Evolutionary conservation across 345 rosid genomes (phyloP).

Genomic region (Pistacia atlantica): DNA sequence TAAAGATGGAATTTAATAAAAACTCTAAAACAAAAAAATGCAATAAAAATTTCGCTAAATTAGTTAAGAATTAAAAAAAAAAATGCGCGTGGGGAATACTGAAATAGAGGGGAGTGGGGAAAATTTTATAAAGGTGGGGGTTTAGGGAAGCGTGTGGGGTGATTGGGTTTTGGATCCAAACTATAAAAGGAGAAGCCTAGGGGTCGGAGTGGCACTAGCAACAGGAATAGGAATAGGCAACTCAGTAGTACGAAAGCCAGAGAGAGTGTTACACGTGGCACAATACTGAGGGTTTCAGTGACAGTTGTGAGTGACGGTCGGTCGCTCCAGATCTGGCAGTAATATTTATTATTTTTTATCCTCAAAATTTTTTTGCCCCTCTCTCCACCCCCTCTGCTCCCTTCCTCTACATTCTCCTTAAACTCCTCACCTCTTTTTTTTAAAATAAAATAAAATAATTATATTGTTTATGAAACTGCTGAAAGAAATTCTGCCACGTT

Average conservation of each 20-base stretch:
- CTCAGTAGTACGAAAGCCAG: not conserved
- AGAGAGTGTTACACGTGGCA: conserved; percentile 16
- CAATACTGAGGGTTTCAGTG: not conserved
- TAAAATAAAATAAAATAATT: no score
- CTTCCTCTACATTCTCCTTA: conserved; percentile 5
- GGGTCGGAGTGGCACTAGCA: not conserved
- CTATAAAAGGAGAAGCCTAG: not conserved
- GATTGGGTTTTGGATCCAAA: not conserved
- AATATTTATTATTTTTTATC: not conserved
- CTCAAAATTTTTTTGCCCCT: not conserved
- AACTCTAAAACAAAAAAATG: no score
- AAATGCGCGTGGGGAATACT: no score
- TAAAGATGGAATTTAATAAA: no score
- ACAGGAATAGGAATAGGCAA: not conserved
- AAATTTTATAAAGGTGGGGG: no score
- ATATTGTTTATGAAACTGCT: no score
- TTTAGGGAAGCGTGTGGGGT: no score
- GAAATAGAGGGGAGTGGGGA: no score
- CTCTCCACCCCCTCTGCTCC: not conserved
- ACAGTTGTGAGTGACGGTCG: conserved; percentile 10
- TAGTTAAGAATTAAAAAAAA: no score
- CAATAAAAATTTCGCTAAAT: no score
- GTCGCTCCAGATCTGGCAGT: conserved; percentile 13
- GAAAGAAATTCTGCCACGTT: no score
- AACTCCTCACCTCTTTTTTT: conserved; percentile 4